Base-by-base conservation (phyloP, 2,329 filamentous ascomycete genomes). In the Fusarium tupiense region DNA sequence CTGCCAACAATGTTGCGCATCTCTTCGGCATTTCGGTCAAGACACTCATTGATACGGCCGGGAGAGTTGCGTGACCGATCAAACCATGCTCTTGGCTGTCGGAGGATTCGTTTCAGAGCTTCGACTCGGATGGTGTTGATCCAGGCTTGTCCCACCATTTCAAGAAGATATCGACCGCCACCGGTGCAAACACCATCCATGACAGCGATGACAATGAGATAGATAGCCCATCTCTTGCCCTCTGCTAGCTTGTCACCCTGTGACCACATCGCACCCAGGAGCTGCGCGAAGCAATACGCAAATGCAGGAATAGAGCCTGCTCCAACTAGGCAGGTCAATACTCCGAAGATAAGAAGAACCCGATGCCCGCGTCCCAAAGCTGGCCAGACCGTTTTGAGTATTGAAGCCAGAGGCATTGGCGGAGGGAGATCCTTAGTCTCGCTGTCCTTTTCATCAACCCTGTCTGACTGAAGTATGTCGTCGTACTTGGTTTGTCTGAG, bases 11-110 rank as follows among this genome's bases (percentile, higher is more conserved):
- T 84, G 75, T 94, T 95, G 14, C 93, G 89, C 89, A 96, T 95
- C 79, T 98, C 94, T 80, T 98, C 95, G 0, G 92, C 93, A 76
- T 94, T 93, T 22, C 92, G 89, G 77, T 97, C 94, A 1, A 98
- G 87, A 50, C 89, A 92, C 69, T 94, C 91, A 2, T 88, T 90
- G 47, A 98, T 86, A 5, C 87, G 86, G 2, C 86, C 85, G 0
- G 92, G 84, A 0, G 88, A 89, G 80, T 96, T 93, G 40, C 86
- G 85, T 5, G 92, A 86, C 57, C 87, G 85, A 72, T 94, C 91
- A 76, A 97, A 97, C 92, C 95, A 98, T 9, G 88, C 83, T 69
- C 89, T 91, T 2, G 94, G 92, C 78, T 98, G 96, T 44, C 88
- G 86, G 2, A 98, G 85, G 22, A 98, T 90, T 4, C 89, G 88